A percentile compares a stretch with the other conserved stretches of the same genome.
These are phyloP conservation scores for Pinus albicaulis DNA, from an alignment of 75 land plant species.

Conservation along the genomic window DNA sequence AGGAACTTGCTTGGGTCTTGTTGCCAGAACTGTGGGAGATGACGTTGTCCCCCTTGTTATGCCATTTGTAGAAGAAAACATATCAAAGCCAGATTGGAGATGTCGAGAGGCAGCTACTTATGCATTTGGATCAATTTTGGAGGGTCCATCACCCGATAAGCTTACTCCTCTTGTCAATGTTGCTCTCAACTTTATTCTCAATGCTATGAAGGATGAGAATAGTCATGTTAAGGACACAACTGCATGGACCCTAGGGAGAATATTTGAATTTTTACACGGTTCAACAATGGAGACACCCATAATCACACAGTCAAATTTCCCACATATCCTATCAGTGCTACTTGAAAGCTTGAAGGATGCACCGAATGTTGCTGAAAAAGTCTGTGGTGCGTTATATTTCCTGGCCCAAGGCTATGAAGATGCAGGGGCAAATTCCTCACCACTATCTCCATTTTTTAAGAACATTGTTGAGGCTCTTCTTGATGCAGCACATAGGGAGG, in stretches of 20 bases:
- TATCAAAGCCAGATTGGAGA: slow-evolving; percentile 65
- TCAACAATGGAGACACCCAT: slow-evolving; percentile 28
- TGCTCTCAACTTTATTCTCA: slow-evolving; percentile 64
- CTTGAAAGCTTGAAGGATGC: slow-evolving; percentile 70
- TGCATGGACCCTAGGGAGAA: slow-evolving; percentile 83
- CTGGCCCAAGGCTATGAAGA: slow-evolving; percentile 82
- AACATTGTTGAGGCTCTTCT: slow-evolving; percentile 43
- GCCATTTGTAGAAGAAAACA: slow-evolving; percentile 72
- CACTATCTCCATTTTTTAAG: slow-evolving; percentile 45
- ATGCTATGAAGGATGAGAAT: slow-evolving; percentile 71
- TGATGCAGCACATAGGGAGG: slow-evolving; percentile 48
- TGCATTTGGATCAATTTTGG: slow-evolving; percentile 79
- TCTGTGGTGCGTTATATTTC: slow-evolving; percentile 80
- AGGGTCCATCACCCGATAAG: slow-evolving; percentile 63
- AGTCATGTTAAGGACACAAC: slow-evolving; percentile 81
- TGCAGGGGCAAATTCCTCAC: slow-evolving; percentile 24
- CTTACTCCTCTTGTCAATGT: slow-evolving; percentile 53
- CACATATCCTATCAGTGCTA: slow-evolving; percentile 52
- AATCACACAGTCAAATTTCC: slow-evolving; percentile 48
- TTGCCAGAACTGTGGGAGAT: slow-evolving; percentile 77
- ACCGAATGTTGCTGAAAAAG: slow-evolving; percentile 82
- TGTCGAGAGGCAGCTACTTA: slow-evolving; percentile 69
- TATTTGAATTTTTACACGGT: slow-evolving; percentile 71
- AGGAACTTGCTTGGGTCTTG: slow-evolving; percentile 73
- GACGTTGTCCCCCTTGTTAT: slow-evolving; percentile 69